A percentile compares a stretch with the other conserved stretches of the same genome.
Conservation (phyloP, 2,329 filamentous ascomycete species). For the Sclerotinia sclerotiorum region DNA sequence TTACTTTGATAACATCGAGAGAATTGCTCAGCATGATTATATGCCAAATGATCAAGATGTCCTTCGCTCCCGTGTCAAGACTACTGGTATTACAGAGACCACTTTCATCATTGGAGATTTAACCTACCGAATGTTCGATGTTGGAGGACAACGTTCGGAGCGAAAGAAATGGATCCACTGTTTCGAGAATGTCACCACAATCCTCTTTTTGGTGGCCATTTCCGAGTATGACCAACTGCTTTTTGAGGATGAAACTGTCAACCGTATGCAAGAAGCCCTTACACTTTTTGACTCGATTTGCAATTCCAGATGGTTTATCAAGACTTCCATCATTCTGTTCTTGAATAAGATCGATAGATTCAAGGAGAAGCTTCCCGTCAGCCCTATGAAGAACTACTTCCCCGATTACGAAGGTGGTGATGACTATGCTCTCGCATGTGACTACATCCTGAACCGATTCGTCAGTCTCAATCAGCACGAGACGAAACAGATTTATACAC, state of each 20-base stretch:
- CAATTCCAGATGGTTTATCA: slow-evolving; percentile 88
- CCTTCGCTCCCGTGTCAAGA: slow-evolving; percentile 84
- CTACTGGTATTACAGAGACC: slow-evolving; percentile 94
- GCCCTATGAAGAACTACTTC: slow-evolving; percentile 87
- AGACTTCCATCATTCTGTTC: slow-evolving; percentile 85
- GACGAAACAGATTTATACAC: slow-evolving; percentile 99
- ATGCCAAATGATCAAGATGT: slow-evolving; percentile 94
- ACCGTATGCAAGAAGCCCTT: slow-evolving; percentile 88
- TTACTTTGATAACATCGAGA: slow-evolving; percentile 79
- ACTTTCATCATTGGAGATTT: slow-evolving; percentile 89
- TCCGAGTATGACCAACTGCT: slow-evolving; percentile 96
- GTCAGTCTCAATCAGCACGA: slow-evolving; percentile 98
- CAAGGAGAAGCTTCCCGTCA: slow-evolving; percentile 79
- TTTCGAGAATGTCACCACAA: slow-evolving; percentile 78
- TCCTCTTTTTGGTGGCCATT: slow-evolving; percentile 91
- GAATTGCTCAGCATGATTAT: slow-evolving; percentile 74
- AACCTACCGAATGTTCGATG: slow-evolving; percentile 90
- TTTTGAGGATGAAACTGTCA: slow-evolving; percentile 95
- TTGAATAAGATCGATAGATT: slow-evolving; percentile 90
- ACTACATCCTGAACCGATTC: slow-evolving; percentile 98
- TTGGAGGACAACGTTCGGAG: slow-evolving; percentile 72
- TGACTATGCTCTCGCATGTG: slow-evolving; percentile 92
- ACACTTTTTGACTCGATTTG: slow-evolving; percentile 86
- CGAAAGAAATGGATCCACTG: slow-evolving; percentile 80
- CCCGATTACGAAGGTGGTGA: slow-evolving; percentile 92